Evolutionary conservation across 192 early-diverging fungal genomes (phyloP), one percentile per base, ranked within the genome.

Genomic region (Coemansia biformis): DNA sequence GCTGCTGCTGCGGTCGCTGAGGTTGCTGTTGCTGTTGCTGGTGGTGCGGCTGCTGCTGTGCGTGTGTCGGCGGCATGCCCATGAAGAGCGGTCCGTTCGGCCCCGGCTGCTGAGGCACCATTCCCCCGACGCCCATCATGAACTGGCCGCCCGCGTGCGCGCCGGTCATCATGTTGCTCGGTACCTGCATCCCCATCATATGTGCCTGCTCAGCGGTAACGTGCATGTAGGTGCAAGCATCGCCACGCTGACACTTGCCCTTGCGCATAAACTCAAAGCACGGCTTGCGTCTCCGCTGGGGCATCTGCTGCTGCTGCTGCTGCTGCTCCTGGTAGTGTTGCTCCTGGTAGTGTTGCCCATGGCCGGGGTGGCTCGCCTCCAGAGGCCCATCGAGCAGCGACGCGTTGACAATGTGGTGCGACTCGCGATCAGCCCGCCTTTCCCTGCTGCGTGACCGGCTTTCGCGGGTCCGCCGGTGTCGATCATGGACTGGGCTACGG

Each of bases 221-320:
- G 23, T 71, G 67, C 0, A 54, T 56, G 22, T 46, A 71, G 13
- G 23, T 48, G 44, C 67, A 71, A 3, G 26, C 11, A 38, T 63
- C 59, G 46, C 60, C 67, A 19, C 67, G 67, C 56, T 59, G 55
- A 43, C 67, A 71, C n/a, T n/a, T 26, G 39, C 67, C 67, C 33
- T 43, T 43, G 31, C 67, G 67, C 34, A 71, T 12, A 48, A 55
- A 71, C 42, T 71, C 67, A 26, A 54, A 71, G 51, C 67, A 71
- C 13, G 67, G 59, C 41, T 41, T 55, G 37, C 24, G 43, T 24
- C 16, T 39, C 41, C 50, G 38, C 40, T 48, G 63, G 13, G 36
- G 38, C 24, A 36, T 47, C 19, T 55, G 54, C 22, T 33, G 33
- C 14, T 54, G 38, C 43, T 51, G 49, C 43, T 47, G 54, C 3